Conservation (phyloP, 2,329 filamentous ascomycete species). For the Dactylellina parvicollis region DNA sequence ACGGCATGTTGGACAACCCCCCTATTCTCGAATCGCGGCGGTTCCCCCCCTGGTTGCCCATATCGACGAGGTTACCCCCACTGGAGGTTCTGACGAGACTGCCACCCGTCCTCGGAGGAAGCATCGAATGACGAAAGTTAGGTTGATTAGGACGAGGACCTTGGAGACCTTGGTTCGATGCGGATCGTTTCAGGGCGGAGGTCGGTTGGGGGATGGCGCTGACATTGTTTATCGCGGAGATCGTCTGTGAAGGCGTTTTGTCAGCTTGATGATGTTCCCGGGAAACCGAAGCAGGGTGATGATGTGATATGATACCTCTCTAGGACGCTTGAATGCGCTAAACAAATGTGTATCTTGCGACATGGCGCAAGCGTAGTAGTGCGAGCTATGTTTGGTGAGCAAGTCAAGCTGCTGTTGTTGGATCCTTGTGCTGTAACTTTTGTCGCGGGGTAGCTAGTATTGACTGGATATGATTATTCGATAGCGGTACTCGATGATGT, state of each 20-base stretch:
- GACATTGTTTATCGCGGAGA: slow-evolving; percentile 77
- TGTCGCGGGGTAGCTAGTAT: background rate
- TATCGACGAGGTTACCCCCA: slow-evolving; percentile 79
- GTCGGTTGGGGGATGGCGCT: slow-evolving; percentile 87
- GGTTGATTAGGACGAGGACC: slow-evolving; percentile 67
- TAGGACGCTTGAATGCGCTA: slow-evolving; percentile 58
- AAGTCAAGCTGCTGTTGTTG: background rate
- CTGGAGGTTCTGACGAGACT: slow-evolving; percentile 73
- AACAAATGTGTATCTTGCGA: slow-evolving; percentile 57
- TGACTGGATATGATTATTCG: background rate
- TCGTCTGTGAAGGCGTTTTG: slow-evolving; percentile 74
- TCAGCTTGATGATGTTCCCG: slow-evolving; percentile 27
- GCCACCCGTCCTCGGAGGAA: slow-evolving; percentile 41
- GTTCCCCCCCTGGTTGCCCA: slow-evolving; percentile 83
- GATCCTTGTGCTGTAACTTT: background rate
- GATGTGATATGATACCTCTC: slow-evolving; percentile 54
- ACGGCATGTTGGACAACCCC: slow-evolving; percentile 73
- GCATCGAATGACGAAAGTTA: slow-evolving; percentile 54
- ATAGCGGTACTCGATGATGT: background rate
- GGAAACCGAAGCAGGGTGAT: slow-evolving; percentile 9
- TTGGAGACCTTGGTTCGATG: slow-evolving; percentile 75
- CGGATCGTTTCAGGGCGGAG: slow-evolving; percentile 93
- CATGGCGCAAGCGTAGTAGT: slow-evolving; percentile 51
- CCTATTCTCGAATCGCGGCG: slow-evolving; percentile 65
- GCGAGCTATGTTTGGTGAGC: slow-evolving; percentile 39